Evolutionary conservation across 805 yeast genomes (phyloP), one percentile per base, ranked within the genome.

Genomic region (Wickerhamomyces kurtzmanii): DNA sequence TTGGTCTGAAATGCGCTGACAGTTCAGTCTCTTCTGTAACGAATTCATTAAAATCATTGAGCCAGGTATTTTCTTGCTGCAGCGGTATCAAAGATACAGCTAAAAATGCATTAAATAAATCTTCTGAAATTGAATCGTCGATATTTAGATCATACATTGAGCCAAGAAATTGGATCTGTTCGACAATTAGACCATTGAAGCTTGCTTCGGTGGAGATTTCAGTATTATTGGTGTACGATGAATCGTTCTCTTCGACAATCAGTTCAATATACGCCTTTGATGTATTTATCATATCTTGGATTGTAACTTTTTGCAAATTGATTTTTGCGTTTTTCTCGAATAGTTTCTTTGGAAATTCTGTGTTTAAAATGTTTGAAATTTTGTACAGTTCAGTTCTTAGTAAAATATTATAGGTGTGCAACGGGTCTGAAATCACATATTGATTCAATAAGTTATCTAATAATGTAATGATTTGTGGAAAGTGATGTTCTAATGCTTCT

Each of bases 11-110:
- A 5, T 67, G 69, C 0, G 75, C 55, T 0, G 76, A 55, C 18
- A 86, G 61, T 2, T 85, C 95, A 2, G 83, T 63, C 31, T 82
- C 86, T 20, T 72, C 78, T 3, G 86, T 69, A 5, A 84, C 81
- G 48, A 72, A 85, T 4, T 50, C 53, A 43, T 86, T 84, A 43
- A 74, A 68, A 44, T 86, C 87, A 3, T 55, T 59, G 4, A 51
- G 47, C 63, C 77, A 82, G n/a, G 36, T 37, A 5, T 63, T 65
- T 20, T 60, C 66, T 0, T 57, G 50, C 5, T 58, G 64, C 2
- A 42, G 32, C 7, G 49, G 39, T 4, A 41, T 12, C 11, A 34
- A 30, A 10, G 41, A 22, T 4, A 38, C 31, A 2, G 27, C 30
- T 8, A 45, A n/a, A 7, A 45, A 29, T 2, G 45, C 26, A 6